Percentiles rank a stretch among this genome's conserved stretches.
phyloP scores from a whole-genome alignment of 257 asterid species.

The Salvia splendens region DNA sequence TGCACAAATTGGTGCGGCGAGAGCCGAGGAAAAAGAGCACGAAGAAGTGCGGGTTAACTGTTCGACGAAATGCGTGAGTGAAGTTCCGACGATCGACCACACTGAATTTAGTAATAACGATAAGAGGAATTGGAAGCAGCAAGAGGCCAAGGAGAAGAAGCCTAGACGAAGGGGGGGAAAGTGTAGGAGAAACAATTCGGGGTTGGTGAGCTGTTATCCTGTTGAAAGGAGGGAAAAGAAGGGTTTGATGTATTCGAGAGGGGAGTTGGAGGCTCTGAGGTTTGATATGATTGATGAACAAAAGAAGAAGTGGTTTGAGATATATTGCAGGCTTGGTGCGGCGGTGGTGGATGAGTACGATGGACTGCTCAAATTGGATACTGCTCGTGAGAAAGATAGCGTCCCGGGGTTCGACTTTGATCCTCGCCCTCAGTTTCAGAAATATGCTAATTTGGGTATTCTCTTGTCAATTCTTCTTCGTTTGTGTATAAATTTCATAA shows the following conservation, averaged over 20 bases:
- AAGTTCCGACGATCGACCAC: slow-evolving; percentile 34
- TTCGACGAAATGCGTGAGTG: slow-evolving; percentile 41
- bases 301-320: slow-evolving; percentile 73
- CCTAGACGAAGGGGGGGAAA: slow-evolving; percentile 45
- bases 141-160: slow-evolving; percentile 37
- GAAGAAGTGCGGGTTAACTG: slow-evolving; percentile 36
- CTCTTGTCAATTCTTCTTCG: slow-evolving; percentile 13
- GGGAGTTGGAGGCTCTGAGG: slow-evolving; percentile 70
- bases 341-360: slow-evolving; percentile 61
- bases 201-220: slow-evolving; percentile 14
- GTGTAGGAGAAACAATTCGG: slow-evolving; percentile 35
- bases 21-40: neutral
- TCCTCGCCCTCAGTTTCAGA: slow-evolving; percentile 54
- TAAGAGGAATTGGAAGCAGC: slow-evolving; percentile 31
- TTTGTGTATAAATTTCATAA: slow-evolving; percentile 7
- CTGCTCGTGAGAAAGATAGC: slow-evolving; percentile 33
- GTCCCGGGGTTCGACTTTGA: slow-evolving; percentile 44
- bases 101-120: slow-evolving; percentile 26
- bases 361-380: slow-evolving; percentile 35
- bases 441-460: slow-evolving; percentile 46
- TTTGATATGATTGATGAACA: slow-evolving; percentile 58
- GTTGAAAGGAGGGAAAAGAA: slow-evolving; percentile 40
- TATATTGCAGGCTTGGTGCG: slow-evolving; percentile 65
- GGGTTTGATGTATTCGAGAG: slow-evolving; percentile 48
- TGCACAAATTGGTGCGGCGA: slow-evolving; percentile 1